Base-by-base conservation (phyloP, 2,329 filamentous ascomycete genomes). In the Decorospora gaudefroyi region DNA sequence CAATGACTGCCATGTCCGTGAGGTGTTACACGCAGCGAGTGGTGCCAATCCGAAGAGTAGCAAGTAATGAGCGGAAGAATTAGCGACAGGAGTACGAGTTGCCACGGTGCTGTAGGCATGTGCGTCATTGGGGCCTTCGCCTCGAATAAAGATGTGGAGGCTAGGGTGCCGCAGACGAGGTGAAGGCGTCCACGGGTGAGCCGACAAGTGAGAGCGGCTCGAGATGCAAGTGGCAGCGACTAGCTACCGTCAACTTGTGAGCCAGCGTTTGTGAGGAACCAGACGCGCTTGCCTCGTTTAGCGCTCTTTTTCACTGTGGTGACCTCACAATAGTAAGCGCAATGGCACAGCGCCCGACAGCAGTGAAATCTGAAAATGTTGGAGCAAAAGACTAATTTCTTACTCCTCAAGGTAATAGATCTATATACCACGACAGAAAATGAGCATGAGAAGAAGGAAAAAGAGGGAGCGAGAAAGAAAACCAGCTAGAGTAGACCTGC, bases 1-100 rank as follows among this genome's bases (percentile, higher is more conserved):
- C 17, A 3, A 57, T 30, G 3, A 52, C 21, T 5, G 50, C 54
- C 58, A 61, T 59, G n/a, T 23, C 15, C n/a, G 23, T 4, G 18
- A 36, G 34, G 5, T 19, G n/a, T n/a, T n/a, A n/a, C n/a, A 11
- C 22, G 11, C 9, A 6, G 4, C 6, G 4, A 11, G 3, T 7
- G 8, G n/a, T n/a, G n/a, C n/a, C 8, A 1, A 18, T 12, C 12
- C 11, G 15, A n/a, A 9, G 11, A 12, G 9, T 6, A 15, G 15
- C 6, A 2, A 13, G 13, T 26, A n/a, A 27, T 3, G 10, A n/a
- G 7, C 25, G 11, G 6, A 18, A 3, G 22, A 36, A 13, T 13
- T 17, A 4, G 11, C 15, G 23, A 9, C n/a, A 19, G n/a, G 5
- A 12, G 6, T 36, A 19, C n/a, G 22, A 9, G n/a, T n/a, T 13